A percentile compares a stretch with the other conserved stretches of the same genome.
Conservation (phyloP, 1,284 basidiomycete genomes). For the Chalciporus sp. region DNA sequence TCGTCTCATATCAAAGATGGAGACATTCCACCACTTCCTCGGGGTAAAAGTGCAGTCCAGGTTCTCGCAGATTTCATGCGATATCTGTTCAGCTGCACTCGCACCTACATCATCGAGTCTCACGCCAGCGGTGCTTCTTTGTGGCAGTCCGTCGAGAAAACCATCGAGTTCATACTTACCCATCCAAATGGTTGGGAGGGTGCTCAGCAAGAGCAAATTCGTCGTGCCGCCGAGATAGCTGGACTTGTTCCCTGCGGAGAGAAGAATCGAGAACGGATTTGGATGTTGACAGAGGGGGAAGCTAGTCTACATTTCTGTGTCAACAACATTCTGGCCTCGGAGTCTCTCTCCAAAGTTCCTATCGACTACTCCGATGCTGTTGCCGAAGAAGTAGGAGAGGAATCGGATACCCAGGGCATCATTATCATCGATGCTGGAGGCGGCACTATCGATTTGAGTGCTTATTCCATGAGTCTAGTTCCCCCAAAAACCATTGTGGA, state of each 20-base stretch:
- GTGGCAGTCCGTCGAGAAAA: constrained; percentile 38
- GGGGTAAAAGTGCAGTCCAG: constrained; percentile 43
- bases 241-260: constrained; percentile 30
- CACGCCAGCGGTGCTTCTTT: constrained; percentile 43
- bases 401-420: constrained; percentile 39
- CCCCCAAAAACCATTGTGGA: constrained; percentile 37
- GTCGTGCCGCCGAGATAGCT: constrained; percentile 36
- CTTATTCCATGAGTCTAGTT: constrained; percentile 41
- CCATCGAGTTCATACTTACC: constrained; percentile 39
- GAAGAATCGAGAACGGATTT: constrained; percentile 35
- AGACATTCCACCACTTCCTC: constrained; percentile 48
- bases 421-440: constrained; percentile 56
- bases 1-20: constrained; percentile 24
- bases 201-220: constrained; percentile 39
- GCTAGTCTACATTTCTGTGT: constrained; percentile 51
- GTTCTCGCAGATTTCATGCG: constrained; percentile 54
- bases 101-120: constrained; percentile 48
- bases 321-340: constrained; percentile 34
- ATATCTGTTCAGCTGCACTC: constrained; percentile 50
- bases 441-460: constrained; percentile 58
- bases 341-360: constrained; percentile 19
- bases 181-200: constrained; percentile 52
- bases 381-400: constrained; percentile 12
- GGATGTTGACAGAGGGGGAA: constrained; percentile 53
- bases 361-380: constrained; percentile 10